Conservation (phyloP, 768 basidiomycete species). For the Rhodotorula graminis region DNA sequence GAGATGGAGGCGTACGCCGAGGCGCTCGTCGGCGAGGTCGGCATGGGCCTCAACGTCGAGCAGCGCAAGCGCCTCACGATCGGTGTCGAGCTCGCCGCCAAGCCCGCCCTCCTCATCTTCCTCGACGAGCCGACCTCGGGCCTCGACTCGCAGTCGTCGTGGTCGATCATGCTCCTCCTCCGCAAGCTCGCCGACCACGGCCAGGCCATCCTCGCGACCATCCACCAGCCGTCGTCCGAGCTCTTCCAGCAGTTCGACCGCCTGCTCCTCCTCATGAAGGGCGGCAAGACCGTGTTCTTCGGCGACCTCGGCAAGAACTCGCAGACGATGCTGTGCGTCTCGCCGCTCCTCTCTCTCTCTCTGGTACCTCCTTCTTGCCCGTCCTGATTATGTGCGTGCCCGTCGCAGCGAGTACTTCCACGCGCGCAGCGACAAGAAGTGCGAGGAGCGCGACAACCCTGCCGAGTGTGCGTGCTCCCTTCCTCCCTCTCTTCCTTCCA, state of each 20-base stretch:
- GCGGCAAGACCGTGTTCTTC: conserved; percentile 68
- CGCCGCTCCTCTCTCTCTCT: conserved; percentile 31
- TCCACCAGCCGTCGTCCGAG: conserved; percentile 56
- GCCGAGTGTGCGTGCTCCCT: conserved; percentile 54
- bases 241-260: conserved; percentile 78
- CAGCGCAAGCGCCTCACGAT: conserved; percentile 66
- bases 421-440: conserved; percentile 56
- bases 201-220: conserved; percentile 50
- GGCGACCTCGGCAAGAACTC: conserved; percentile 66
- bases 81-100: conserved; percentile 76
- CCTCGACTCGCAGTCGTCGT: conserved; percentile 54
- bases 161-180: conserved; percentile 51
- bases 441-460: conserved; percentile 62
- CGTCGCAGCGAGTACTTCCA: conserved; percentile 46
- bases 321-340: conserved; percentile 54
- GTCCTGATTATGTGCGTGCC: conserved; percentile 50
- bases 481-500: conserved; percentile 53
- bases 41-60: conserved; percentile 50
- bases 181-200: conserved; percentile 51
- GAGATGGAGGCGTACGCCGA: conserved; percentile 52
- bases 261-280: conserved; percentile 57
- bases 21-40: conserved; percentile 52
- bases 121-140: conserved; percentile 50
- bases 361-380: conserved; percentile 56
- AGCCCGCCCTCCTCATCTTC: conserved; percentile 51